Evolutionary conservation across 2,329 filamentous ascomycete genomes (phyloP), one percentile per base, ranked within the genome.

Genomic region (Fusarium armeniacum): DNA sequence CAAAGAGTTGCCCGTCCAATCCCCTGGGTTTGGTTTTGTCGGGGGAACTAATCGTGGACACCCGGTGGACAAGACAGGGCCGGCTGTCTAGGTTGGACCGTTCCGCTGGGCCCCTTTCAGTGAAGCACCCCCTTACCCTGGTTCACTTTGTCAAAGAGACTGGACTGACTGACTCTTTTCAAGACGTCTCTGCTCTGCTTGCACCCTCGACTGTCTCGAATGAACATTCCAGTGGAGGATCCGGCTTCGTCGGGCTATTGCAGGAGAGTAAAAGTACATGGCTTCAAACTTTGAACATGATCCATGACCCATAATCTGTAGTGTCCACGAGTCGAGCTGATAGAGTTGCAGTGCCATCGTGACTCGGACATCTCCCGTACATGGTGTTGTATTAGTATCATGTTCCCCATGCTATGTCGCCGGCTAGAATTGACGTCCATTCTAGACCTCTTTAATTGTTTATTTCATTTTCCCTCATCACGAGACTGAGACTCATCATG

Each of bases 1-100:
- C 43, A 60, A 65, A 65, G 49, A 41, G 54, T 61, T 65, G 47
- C 24, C 62, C 32, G 32, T 70, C 71, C 72, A 73, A 72, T 64
- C 44, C 41, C 52, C 65, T 61, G 62, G 67, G 40, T 60, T 57
- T 62, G 61, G 59, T 60, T 61, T 60, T 46, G 54, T 63, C 72
- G 68, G 70, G 72, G 72, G 62, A 72, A 65, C 68, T 70, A 68
- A 55, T 36, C 63, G 30, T 67, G 58, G 58, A 50, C 58, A 61
- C 62, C 68, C 61, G 68, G 49, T 44, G 50, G 26, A 65, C 59
- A 54, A 47, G 26, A 68, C 59, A 72, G 64, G 72, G 58, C 60
- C 63, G 62, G 61, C 58, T 70, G 65, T 75, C 72, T 62, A 70
- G 73, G 67, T 63, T 73, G 73, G 71, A 75, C 73, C 72, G 62